Conservation (phyloP, 73 alveolate genomes). For the Paramecium bursaria region DNA sequence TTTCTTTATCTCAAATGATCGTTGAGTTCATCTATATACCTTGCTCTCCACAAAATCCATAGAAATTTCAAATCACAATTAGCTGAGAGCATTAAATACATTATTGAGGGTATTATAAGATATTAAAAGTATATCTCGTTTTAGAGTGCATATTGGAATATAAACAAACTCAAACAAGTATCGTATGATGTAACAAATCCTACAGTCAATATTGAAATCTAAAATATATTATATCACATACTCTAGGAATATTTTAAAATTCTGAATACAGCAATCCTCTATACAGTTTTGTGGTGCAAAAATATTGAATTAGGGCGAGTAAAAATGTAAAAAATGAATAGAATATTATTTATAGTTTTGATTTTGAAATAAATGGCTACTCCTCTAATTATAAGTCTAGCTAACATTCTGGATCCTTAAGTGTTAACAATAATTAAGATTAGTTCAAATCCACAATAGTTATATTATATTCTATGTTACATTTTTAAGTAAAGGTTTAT, state of each 20-base stretch:
- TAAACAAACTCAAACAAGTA: too few relatives aligned
- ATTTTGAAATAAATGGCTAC: too few relatives aligned
- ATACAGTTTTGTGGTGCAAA: too few relatives aligned
- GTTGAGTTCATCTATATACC: background rate
- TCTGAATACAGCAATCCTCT: too few relatives aligned
- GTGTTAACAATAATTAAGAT: background rate
- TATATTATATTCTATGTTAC: conserved; percentile 1
- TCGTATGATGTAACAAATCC: too few relatives aligned
- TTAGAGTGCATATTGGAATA: too few relatives aligned
- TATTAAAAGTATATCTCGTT: background rate
- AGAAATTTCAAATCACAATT: background rate
- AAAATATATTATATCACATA: background rate
- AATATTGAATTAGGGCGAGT: too few relatives aligned
- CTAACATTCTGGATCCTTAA: background rate
- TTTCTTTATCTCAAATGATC: background rate
- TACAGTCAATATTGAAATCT: background rate
- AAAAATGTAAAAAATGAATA: too few relatives aligned
- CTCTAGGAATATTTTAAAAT: background rate
- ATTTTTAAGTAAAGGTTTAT: background rate
- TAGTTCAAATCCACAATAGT: background rate
- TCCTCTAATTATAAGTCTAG: background rate
- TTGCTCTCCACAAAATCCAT: background rate
- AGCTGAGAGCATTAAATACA: background rate
- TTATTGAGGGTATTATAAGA: background rate
- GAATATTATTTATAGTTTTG: too few relatives aligned